Evolutionary conservation across 2,329 filamentous ascomycete genomes (phyloP).

Genomic region (Tolypocladium endophyticum): DNA sequence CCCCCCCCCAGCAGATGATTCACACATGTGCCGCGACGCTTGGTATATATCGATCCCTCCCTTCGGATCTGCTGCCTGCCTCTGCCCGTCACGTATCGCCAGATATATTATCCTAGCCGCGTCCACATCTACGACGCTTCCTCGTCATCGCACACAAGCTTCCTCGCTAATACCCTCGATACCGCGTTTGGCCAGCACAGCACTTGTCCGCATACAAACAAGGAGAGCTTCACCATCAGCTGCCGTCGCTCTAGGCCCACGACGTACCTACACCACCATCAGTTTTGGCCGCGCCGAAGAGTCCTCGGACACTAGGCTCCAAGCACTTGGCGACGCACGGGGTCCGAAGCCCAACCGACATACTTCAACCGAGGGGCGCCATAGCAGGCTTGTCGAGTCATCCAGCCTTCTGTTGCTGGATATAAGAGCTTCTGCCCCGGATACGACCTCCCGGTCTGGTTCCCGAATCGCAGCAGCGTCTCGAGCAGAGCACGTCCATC

Average conservation of each 20-base stretch:
- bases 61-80: slow-evolving; percentile 1
- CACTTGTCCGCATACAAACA: neutral
- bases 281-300: neutral
- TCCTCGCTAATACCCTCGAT: neutral
- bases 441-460: neutral
- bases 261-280: neutral
- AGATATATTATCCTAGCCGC: neutral
- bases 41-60: slow-evolving; percentile 10
- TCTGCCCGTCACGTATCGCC: slow-evolving; percentile 1
- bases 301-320: neutral
- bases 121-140: neutral
- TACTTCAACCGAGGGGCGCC: slow-evolving; percentile 3
- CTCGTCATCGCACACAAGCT: neutral
- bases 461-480: slow-evolving; percentile 5
- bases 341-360: slow-evolving; percentile 4
- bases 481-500: slow-evolving; percentile 5
- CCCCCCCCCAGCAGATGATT: slow-evolving; percentile 7
- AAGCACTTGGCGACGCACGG: neutral
- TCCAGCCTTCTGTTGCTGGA: neutral
- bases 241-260: no score
- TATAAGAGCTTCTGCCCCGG: neutral
- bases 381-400: neutral
- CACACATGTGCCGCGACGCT: slow-evolving; percentile 12
- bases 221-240: neutral
- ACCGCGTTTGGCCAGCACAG: neutral